These are phyloP conservation scores for Ramularia collo-cygni DNA, from an alignment of 2,329 filamentous ascomycete species.

Conservation along the genomic window DNA sequence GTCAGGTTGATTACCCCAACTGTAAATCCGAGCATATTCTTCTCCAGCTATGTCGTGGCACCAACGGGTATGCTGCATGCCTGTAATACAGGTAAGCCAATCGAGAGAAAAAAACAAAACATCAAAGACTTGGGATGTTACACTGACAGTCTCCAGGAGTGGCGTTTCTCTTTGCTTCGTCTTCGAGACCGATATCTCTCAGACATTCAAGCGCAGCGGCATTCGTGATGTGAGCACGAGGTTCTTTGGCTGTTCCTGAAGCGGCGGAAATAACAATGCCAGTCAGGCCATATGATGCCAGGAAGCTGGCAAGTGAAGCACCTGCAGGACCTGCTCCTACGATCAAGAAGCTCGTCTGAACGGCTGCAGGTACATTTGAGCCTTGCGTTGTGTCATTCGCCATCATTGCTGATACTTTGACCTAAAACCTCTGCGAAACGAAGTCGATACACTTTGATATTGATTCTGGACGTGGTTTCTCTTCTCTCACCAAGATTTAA, in stretches of 20 bases:
- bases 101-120: no score
- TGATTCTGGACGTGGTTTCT: no score
- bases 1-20: constrained; percentile 38
- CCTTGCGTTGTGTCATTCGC: neutral
- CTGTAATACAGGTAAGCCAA: no score
- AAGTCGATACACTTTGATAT: no score
- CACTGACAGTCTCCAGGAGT: constrained; percentile 23
- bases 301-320: constrained; percentile 29
- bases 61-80: constrained; percentile 39
- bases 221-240: constrained; percentile 55
- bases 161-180: constrained; percentile 29
- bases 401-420: no score
- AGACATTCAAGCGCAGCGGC: constrained; percentile 47
- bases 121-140: no score
- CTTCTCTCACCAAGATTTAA: no score
- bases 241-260: constrained; percentile 48
- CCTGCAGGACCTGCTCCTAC: constrained; percentile 31
- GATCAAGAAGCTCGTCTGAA: constrained; percentile 28
- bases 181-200: constrained; percentile 39
- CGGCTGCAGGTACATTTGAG: constrained; percentile 1
- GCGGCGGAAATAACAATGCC: constrained; percentile 49
- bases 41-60: constrained; percentile 40
- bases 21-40: constrained; percentile 38
- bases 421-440: no score
- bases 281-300: constrained; percentile 32